Conservation (phyloP, 306 rosid species). For the Alnus rubra region DNA sequence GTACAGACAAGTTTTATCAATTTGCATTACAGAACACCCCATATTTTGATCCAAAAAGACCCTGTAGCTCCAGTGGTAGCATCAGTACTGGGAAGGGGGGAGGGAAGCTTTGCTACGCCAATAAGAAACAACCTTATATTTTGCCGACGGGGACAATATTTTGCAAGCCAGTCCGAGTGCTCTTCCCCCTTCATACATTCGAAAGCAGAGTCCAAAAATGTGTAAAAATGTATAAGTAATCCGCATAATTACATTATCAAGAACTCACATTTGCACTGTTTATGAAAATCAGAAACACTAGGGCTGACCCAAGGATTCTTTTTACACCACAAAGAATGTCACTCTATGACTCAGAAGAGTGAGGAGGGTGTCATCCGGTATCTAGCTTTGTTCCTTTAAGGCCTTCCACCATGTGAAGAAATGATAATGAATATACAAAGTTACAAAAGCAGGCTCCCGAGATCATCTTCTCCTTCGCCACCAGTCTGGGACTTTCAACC, state of each 20-base stretch:
- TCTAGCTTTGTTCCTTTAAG: slow-evolving; percentile 10
- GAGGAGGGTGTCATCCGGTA: slow-evolving; percentile 2
- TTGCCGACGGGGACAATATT: too few species aligned
- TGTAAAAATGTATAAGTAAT: not conserved
- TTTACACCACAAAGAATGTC: not conserved
- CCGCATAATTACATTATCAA: not conserved
- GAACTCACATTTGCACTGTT: not conserved
- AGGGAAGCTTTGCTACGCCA: too few species aligned
- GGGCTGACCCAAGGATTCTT: not conserved
- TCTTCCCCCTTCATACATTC: too few species aligned
- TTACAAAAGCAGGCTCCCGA: slow-evolving; percentile 10
- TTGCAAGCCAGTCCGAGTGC: too few species aligned
- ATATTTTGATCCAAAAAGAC: too few species aligned
- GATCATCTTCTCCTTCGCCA: slow-evolving; percentile 66
- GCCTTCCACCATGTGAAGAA: slow-evolving; percentile 28
- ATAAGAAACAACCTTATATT: too few species aligned
- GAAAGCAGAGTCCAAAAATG: too few species aligned
- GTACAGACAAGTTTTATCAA: too few species aligned
- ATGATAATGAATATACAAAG: slow-evolving; percentile 47
- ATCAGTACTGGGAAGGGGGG: too few species aligned
- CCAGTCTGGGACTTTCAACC: slow-evolving; percentile 92
- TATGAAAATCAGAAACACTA: not conserved
- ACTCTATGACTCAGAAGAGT: not conserved
- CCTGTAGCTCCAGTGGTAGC: too few species aligned
- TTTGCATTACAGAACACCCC: too few species aligned